Conservation (phyloP, 371 early-diverging fungal genomes). For the Globomyces sp. region DNA sequence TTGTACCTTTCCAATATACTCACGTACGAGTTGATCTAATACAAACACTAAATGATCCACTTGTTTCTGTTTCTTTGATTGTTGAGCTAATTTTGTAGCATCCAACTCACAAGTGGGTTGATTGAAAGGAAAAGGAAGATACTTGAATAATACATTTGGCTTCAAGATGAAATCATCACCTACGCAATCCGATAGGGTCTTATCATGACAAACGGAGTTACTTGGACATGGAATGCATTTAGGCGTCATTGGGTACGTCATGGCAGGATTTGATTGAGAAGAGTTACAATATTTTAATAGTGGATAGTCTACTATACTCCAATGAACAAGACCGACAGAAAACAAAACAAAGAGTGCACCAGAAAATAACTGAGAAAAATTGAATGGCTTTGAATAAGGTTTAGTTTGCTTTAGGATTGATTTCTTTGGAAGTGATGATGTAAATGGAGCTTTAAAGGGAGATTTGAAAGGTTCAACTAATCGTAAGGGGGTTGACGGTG, state of each 20-base stretch:
- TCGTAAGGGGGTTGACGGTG: constrained; percentile 1
- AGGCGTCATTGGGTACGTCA: neutral
- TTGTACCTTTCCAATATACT: constrained; percentile 36
- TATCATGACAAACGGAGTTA: constrained; percentile 14
- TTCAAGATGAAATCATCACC: constrained; percentile 8
- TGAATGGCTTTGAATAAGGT: neutral
- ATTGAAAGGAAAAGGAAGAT: constrained; percentile 26
- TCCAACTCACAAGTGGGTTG: constrained; percentile 35
- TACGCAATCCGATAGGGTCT: neutral
- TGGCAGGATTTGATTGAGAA: neutral
- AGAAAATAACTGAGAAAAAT: neutral
- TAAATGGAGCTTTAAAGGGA: neutral
- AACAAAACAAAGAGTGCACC: neutral
- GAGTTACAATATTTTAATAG: constrained; percentile 2
- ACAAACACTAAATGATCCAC: constrained; percentile 28
- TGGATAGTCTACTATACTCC: constrained; percentile 2
- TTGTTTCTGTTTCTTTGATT: constrained; percentile 29
- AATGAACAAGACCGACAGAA: neutral
- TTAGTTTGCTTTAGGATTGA: neutral
- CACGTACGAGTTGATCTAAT: constrained; percentile 34
- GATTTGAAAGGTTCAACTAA: neutral
- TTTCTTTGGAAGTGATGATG: neutral
- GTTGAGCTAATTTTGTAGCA: constrained; percentile 21
- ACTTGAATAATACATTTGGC: neutral
- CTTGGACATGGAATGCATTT: constrained; percentile 14